phyloP scores from a whole-genome alignment of 192 early-diverging fungal genomes.

The Helicostylum pulchrum region DNA sequence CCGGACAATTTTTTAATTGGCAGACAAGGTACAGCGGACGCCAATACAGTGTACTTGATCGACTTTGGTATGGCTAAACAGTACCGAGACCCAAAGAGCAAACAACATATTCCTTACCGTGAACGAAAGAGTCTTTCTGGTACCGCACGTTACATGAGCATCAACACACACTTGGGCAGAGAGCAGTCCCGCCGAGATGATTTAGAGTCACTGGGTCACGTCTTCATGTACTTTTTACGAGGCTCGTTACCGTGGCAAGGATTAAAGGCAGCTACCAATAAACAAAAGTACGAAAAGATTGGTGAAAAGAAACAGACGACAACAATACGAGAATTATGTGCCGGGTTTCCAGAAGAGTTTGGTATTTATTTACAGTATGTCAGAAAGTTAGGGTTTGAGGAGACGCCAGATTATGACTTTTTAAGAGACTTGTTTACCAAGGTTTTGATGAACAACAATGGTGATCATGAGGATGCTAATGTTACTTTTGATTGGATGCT shows the following conservation, averaged over 20 bases:
- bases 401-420: conserved; percentile 94
- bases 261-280: conserved; percentile 94
- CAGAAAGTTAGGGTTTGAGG: conserved; percentile 88
- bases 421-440: conserved; percentile 81
- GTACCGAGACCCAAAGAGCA: conserved; percentile 94
- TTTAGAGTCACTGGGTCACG: conserved; percentile 95
- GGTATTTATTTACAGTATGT: conserved; percentile 83
- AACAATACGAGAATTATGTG: conserved; percentile 85
- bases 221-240: conserved; percentile 97
- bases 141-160: conserved; percentile 97
- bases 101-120: conserved; percentile 95
- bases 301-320: conserved; percentile 97
- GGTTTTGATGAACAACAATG: conserved; percentile 60
- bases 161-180: conserved; percentile 97
- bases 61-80: conserved; percentile 99
- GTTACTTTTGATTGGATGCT: conserved; percentile 93
- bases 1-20: conserved; percentile 99
- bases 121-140: conserved; percentile 93
- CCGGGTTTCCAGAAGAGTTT: conserved; percentile 91
- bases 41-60: conserved; percentile 80
- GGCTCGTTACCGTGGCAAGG: conserved; percentile 98
- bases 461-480: conserved; percentile 66
- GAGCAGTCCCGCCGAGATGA: conserved; percentile 98
- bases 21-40: conserved; percentile 55
- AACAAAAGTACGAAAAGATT: conserved; percentile 99